Base-by-base conservation (phyloP, 129 eudicot genomes). In the Mikania micrantha region DNA sequence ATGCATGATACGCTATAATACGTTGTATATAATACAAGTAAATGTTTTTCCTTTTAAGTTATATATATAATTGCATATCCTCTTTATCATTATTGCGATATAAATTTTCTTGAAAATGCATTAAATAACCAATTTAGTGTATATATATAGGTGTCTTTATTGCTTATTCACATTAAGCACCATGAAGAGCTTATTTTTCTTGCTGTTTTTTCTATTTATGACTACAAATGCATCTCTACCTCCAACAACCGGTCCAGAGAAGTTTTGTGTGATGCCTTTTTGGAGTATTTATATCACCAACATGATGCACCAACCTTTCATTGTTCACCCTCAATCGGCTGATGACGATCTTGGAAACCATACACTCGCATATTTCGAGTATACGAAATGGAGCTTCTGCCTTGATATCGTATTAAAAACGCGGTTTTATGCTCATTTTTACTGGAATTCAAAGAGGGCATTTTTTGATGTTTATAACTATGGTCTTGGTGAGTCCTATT, bases 391-490 rank as follows among this genome's bases (percentile, higher is more conserved):
- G 71, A 11, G 41, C 19, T 66, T 66, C 9, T 66, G 71, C 27
- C 1, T 66, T 2, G 3, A 49, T 7, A 8, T 45, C 42, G 0
- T 1, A 8, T 5, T 16, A 29, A 28, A 11, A 6, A 66, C 71
- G 2, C 41, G 28, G 41, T 66, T n/a, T 11, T 66, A 66, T 29
- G 60, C 71, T 35, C 71, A 66, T 66, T 66, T 66, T 29, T 66
- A 66, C 19, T 31, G 60, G 60, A 66, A 66, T 19, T 66, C 71
- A 8, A 66, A 1, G 59, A 45, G 29, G 0, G 60, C 45, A 0
- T 29, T 66, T 34, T 66, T 66, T 17, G 71, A 66, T 66, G 71
- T 66, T 47, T 66, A n/a, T 66, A 35, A 19, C 36, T 28, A 66
- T 28, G 71, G 27, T 66, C 53, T 52, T 45, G 60, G 24, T 3